phyloP scores from a whole-genome alignment of 441 rosid species.

The Pelargonium australe region DNA sequence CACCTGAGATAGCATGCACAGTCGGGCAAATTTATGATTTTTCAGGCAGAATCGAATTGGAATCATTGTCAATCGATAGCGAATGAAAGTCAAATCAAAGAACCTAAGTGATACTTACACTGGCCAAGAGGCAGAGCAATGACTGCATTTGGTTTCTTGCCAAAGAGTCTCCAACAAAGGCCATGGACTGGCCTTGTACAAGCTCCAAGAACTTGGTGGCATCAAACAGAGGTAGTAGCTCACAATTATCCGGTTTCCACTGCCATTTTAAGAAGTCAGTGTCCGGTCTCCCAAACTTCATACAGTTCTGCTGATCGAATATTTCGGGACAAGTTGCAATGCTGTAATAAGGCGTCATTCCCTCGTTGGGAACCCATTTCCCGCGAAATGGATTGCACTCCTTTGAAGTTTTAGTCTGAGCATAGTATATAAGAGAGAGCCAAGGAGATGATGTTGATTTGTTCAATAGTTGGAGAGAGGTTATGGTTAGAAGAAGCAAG shows the following conservation, averaged over 20 bases:
- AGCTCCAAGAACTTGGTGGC: slow-evolving; percentile 54
- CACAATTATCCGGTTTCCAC: slow-evolving; percentile 68
- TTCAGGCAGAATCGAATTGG: not conserved
- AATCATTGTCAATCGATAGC: not conserved
- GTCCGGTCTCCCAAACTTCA: slow-evolving; percentile 64
- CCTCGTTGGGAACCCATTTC: slow-evolving; percentile 48
- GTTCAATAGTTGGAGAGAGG: slow-evolving; percentile 27
- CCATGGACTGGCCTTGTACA: slow-evolving; percentile 65
- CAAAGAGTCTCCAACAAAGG: slow-evolving; percentile 75
- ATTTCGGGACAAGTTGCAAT: slow-evolving; percentile 47
- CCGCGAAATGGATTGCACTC: slow-evolving; percentile 56
- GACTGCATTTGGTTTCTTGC: slow-evolving; percentile 84
- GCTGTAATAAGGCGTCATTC: slow-evolving; percentile 51
- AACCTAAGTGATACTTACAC: slow-evolving; percentile 29
- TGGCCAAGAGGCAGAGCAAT: slow-evolving; percentile 59
- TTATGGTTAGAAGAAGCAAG: slow-evolving; percentile 29
- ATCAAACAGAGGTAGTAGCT: slow-evolving; percentile 45
- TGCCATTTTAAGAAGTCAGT: slow-evolving; percentile 66
- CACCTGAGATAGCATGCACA: slow-evolving; percentile 28
- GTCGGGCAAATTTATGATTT: not conserved
- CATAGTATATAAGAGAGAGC: not conserved
- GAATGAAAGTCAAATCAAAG: too few species aligned
- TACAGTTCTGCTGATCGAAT: slow-evolving; percentile 71
- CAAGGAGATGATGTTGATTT: slow-evolving; percentile 14
- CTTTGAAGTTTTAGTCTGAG: slow-evolving; percentile 17